Percentiles rank a stretch among this genome's conserved stretches.
Evolutionary conservation across 495 filamentous ascomycete genomes (phyloP).

Genomic region (Parathielavia appendiculata): DNA sequence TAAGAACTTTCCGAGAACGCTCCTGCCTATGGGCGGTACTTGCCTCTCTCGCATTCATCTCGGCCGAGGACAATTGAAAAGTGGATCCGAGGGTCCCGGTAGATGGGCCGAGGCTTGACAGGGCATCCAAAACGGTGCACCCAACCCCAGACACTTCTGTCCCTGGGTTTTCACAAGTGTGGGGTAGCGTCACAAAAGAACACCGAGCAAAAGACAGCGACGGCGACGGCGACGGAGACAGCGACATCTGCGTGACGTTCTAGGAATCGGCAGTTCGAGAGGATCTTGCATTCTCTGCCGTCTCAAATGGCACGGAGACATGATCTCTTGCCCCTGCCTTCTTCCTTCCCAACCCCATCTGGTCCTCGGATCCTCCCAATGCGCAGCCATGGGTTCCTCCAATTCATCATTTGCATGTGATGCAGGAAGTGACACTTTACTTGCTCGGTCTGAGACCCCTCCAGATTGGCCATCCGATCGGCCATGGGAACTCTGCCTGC

Average conservation of each 20-base stretch:
- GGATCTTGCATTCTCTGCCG: background rate
- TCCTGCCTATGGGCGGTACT: background rate
- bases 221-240: too few relatives aligned
- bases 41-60: conserved; percentile 5
- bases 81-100: conserved; percentile 14
- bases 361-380: conserved; percentile 18
- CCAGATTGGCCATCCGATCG: background rate
- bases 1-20: background rate
- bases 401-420: conserved; percentile 10
- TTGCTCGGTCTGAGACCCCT: background rate
- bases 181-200: background rate
- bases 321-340: background rate
- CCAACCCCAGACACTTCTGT: conserved; percentile 13
- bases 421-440: background rate
- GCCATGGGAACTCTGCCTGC: background rate
- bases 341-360: background rate
- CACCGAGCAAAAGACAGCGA: background rate
- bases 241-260: too few relatives aligned
- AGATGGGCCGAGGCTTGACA: conserved; percentile 27
- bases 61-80: conserved; percentile 16
- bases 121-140: conserved; percentile 11
- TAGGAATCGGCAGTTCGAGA: background rate
- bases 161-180: conserved; percentile 1
- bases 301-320: background rate
- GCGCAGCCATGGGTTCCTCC: conserved; percentile 18